Evolutionary conservation across 2,329 filamentous ascomycete species (phyloP), one percentile per base, ranked within the genome.

Genomic region (Pseudogymnoascus sp.): DNA sequence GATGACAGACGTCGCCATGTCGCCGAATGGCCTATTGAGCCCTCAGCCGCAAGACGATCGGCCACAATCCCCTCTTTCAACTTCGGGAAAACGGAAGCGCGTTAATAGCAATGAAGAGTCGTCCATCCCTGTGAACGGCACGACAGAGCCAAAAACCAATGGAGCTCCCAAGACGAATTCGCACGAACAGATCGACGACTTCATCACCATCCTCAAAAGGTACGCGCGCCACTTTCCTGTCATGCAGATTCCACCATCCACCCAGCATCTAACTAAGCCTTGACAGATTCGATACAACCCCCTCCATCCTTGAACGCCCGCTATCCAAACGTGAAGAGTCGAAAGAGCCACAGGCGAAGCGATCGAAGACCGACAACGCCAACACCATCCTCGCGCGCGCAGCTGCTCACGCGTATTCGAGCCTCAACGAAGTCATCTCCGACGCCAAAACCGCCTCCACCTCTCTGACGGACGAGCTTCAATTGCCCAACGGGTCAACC

Each of bases 341-440:
- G 60, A 75, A 78, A 63, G 83, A 85, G 67, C 85, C 83, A 14
- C 77, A 82, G 61, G 73, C 81, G 62, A 88, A 88, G 73, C 81
- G 85, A 47, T 82, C 85, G 68, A 87, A 85, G 72, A 79, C 83
- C 1, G 77, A 73, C 36, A 69, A 75, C 37, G 66, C 68, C n/a
- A 69, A 69, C 16, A 81, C 78, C 66, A 81, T 87, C 66, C 70
- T 72, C 21, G 69, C 29, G 65, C 67, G 61, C 68, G 71, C 60
- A 57, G 63, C n/a, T 69, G 75, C 77, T 60, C 78, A 80, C 67
- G 73, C 72, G 34, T 88, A 88, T 71, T 78, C 79, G 26, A 81
- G 83, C 67, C 75, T 92, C 51, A 86, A 89, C 29, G 85, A 89
- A 66, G 77, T 90, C 45, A 82, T 89, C 14, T 74, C 79, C 61